phyloP scores from a whole-genome alignment of 108 stramenopile species.

The Aurantiochytrium sp. region DNA sequence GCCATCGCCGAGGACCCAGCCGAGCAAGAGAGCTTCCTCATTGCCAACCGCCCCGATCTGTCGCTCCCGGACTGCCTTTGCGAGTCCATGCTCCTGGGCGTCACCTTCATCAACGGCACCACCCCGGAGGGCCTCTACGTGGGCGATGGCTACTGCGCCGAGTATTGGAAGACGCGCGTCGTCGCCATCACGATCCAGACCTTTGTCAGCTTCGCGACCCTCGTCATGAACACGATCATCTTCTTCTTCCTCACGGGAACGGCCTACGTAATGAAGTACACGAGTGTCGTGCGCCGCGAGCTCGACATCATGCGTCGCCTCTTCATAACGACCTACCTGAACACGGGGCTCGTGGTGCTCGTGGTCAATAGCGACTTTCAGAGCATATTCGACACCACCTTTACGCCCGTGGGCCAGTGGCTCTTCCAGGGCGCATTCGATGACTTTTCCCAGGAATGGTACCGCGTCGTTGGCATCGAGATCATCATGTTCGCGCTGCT shows the following conservation, averaged over 20 bases:
- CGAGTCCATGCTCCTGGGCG: background rate
- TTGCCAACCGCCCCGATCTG: background rate
- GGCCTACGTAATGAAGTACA: background rate
- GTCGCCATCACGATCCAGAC: background rate
- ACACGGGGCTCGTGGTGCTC: background rate
- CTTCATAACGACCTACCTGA: background rate
- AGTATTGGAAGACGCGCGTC: background rate
- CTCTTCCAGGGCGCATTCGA: background rate
- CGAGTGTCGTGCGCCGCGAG: background rate
- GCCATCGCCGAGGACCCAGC: background rate
- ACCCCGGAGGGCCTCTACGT: background rate
- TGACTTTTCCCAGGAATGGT: background rate
- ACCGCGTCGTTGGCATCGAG: background rate
- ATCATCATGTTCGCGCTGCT: background rate
- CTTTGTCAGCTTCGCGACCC: background rate
- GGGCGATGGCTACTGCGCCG: background rate
- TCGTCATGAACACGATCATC: background rate
- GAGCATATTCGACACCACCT: background rate
- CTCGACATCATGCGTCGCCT: background rate
- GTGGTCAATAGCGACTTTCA: background rate
- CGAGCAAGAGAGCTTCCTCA: background rate
- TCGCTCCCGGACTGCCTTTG: background rate
- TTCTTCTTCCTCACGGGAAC: background rate
- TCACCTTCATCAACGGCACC: background rate
- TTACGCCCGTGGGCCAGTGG: background rate